Percentiles rank a stretch among this genome's conserved stretches.
Conservation (phyloP, 2,329 filamentous ascomycete genomes). For the Fusarium camptoceras region DNA sequence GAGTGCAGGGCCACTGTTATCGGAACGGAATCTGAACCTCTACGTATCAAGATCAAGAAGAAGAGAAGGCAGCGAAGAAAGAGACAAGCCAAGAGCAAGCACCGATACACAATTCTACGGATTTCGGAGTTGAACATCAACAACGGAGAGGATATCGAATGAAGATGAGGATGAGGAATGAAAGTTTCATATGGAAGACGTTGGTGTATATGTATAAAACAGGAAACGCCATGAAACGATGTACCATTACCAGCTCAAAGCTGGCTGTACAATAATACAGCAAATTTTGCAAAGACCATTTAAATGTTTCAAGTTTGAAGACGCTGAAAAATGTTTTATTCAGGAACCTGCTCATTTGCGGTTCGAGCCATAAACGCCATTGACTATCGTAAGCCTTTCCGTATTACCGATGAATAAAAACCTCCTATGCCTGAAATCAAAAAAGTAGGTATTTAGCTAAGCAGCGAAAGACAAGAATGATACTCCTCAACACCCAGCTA, state of each 20-base stretch:
- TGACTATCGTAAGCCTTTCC: slow-evolving; percentile 31
- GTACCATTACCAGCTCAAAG: slow-evolving; percentile 46
- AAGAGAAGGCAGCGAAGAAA: slow-evolving; percentile 80
- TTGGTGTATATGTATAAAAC: slow-evolving; percentile 43
- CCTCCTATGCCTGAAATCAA: slow-evolving; percentile 30
- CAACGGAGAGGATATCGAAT: slow-evolving; percentile 55
- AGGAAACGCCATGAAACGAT: slow-evolving; percentile 40
- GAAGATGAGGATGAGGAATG: slow-evolving; percentile 18
- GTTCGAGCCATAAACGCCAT: slow-evolving; percentile 32
- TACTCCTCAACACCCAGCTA: slow-evolving; percentile 50
- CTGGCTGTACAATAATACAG: slow-evolving; percentile 49
- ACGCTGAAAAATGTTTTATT: slow-evolving; percentile 41
- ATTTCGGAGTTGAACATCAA: slow-evolving; percentile 83
- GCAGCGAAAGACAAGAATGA: slow-evolving; percentile 45
- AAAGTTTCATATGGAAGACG: slow-evolving; percentile 24
- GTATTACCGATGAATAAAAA: slow-evolving; percentile 26
- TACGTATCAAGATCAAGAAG: slow-evolving; percentile 83
- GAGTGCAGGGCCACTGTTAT: slow-evolving; percentile 87
- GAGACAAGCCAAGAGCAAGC: slow-evolving; percentile 87
- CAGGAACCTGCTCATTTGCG: slow-evolving; percentile 31
- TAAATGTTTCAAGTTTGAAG: slow-evolving; percentile 1
- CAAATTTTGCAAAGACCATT: slow-evolving; percentile 32
- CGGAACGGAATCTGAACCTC: slow-evolving; percentile 83
- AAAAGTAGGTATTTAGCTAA: slow-evolving; percentile 39
- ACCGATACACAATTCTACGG: slow-evolving; percentile 85